phyloP scores from a whole-genome alignment of 345 rosid species.

The Salix brachista region DNA sequence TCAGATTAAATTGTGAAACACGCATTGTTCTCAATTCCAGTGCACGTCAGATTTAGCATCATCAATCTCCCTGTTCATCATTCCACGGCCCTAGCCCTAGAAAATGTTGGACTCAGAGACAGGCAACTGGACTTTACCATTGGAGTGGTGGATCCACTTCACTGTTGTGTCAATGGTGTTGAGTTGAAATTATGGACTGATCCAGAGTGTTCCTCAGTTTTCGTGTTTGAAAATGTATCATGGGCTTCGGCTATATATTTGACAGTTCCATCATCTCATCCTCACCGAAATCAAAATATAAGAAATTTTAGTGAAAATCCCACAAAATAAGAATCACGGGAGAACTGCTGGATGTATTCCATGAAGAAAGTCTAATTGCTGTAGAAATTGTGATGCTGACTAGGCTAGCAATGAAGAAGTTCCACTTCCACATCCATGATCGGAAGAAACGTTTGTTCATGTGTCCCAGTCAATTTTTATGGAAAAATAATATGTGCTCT shows the following conservation, averaged over 20 bases:
- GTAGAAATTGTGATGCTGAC: background rate
- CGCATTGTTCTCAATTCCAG: background rate
- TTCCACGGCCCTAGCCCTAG: too few relatives aligned
- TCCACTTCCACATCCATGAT: background rate
- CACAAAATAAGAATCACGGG: too few relatives aligned
- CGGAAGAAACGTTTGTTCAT: background rate
- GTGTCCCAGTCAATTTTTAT: slow-evolving; percentile 9
- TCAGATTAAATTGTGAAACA: background rate
- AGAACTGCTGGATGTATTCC: too few relatives aligned
- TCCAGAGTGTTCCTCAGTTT: background rate
- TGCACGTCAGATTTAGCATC: background rate
- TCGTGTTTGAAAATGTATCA: too few relatives aligned
- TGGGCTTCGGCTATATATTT: too few relatives aligned
- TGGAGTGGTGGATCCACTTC: too few relatives aligned
- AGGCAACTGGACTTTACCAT: background rate
- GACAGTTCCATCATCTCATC: too few relatives aligned
- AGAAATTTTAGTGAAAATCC: too few relatives aligned
- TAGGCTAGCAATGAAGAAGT: background rate
- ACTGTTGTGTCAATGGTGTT: background rate
- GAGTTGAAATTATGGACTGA: background rate
- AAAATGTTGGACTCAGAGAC: too few relatives aligned
- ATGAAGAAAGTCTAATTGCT: too few relatives aligned
- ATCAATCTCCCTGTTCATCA: too few relatives aligned
- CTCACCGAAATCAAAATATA: too few relatives aligned
- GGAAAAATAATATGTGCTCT: background rate